phyloP scores from a whole-genome alignment of 2,329 filamentous ascomycete genomes.

The Cercospora sp. region DNA sequence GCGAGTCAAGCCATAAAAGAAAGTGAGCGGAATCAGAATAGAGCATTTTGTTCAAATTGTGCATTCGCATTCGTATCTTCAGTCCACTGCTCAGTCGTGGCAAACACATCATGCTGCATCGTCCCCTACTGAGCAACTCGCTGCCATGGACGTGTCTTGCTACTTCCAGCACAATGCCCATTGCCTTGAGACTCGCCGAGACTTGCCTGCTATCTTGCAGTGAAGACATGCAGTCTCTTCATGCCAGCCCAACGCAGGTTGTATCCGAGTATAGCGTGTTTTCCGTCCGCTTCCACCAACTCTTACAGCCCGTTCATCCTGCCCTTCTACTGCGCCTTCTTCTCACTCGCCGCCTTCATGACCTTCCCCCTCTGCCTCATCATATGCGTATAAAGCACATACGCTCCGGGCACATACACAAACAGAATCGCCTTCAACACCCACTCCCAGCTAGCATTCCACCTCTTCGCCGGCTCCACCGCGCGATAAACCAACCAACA shows the following conservation, averaged over 20 bases:
- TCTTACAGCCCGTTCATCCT: background rate
- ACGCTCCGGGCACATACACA: conserved; percentile 81
- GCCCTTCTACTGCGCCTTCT: conserved; percentile 34
- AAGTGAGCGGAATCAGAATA: background rate
- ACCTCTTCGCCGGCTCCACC: conserved; percentile 59
- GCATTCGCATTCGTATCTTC: background rate
- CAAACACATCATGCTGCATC: background rate
- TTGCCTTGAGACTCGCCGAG: background rate
- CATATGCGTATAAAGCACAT: conserved; percentile 92
- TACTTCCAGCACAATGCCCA: too few relatives aligned
- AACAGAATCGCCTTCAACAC: conserved; percentile 65
- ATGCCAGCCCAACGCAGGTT: background rate
- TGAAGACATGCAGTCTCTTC: background rate
- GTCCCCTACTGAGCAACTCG: background rate
- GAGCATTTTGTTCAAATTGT: background rate
- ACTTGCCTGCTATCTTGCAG: background rate
- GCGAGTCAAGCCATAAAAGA: background rate
- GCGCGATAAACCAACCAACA: conserved; percentile 73
- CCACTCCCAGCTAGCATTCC: conserved; percentile 56
- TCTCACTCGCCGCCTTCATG: conserved; percentile 59
- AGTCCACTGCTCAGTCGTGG: background rate
- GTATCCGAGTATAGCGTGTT: background rate
- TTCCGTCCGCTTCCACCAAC: background rate
- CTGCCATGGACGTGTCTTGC: background rate
- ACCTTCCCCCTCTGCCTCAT: conserved; percentile 84